phyloP scores from a whole-genome alignment of 768 basidiomycete species.

The Lactarius pseudohatsudake region DNA sequence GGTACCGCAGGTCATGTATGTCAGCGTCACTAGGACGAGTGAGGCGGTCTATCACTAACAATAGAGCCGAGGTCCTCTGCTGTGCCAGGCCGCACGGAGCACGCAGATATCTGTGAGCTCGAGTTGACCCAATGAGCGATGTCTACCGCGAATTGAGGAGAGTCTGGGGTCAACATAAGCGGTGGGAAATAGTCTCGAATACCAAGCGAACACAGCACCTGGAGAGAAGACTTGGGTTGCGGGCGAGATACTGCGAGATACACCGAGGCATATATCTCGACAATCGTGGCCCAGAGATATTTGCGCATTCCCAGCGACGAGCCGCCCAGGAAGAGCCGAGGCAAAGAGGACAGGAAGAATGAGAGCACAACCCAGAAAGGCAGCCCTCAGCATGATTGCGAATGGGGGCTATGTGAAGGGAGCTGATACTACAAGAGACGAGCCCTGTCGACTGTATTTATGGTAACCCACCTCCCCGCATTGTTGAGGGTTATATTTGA shows the following conservation, averaged over 20 bases:
- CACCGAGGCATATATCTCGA: neutral
- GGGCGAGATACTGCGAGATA: neutral
- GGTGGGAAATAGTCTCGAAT: neutral
- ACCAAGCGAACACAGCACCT: neutral
- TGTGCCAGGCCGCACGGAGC: conserved; percentile 9
- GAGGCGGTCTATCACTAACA: neutral
- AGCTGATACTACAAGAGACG: neutral
- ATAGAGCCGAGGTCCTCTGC: conserved; percentile 1
- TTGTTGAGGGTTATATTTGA: neutral
- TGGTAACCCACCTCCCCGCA: neutral
- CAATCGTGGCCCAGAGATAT: neutral
- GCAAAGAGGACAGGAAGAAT: neutral
- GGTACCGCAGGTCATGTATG: neutral
- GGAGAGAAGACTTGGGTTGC: conserved; percentile 3
- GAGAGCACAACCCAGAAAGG: conserved; percentile 3
- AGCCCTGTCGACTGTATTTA: neutral
- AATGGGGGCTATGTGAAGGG: neutral
- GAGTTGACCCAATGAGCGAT: conserved; percentile 13
- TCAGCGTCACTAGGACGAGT: neutral
- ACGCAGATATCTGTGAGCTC: conserved; percentile 1
- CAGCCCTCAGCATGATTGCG: neutral
- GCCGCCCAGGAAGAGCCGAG: neutral
- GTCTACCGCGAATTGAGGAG: neutral
- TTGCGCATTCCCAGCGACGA: neutral
- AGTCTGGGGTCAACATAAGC: neutral